Percentiles rank a stretch among this genome's conserved stretches.
Conservation (phyloP, 1,284 basidiomycete species). For the Macrocybe sp. region DNA sequence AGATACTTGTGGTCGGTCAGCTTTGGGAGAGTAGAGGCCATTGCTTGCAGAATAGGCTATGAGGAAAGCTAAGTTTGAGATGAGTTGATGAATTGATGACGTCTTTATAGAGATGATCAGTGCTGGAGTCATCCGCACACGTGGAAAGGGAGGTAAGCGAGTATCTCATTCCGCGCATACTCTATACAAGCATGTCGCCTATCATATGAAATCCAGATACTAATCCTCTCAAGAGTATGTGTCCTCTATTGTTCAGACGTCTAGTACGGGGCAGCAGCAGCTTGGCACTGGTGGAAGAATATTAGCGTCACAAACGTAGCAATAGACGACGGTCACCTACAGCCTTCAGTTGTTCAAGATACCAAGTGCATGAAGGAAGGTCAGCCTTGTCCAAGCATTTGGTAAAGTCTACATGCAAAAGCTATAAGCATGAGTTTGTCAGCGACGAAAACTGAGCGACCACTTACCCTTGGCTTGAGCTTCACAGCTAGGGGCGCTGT, state of each 20-base stretch:
- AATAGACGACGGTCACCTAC: slow-evolving; percentile 38
- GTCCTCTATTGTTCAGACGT: neutral
- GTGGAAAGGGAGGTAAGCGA: too few relatives aligned
- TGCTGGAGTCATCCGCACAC: too few relatives aligned
- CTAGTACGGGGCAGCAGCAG: slow-evolving; percentile 65
- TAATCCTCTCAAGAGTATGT: neutral
- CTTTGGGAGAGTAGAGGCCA: slow-evolving; percentile 1
- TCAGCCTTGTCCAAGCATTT: slow-evolving; percentile 76
- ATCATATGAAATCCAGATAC: too few relatives aligned
- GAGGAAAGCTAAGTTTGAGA: too few relatives aligned
- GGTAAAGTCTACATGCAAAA: slow-evolving; percentile 55
- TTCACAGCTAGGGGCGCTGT: slow-evolving; percentile 50
- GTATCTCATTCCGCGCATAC: too few relatives aligned
- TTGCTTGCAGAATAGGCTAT: too few relatives aligned
- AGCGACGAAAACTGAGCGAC: slow-evolving; percentile 2
- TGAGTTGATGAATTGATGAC: too few relatives aligned
- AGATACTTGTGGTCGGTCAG: slow-evolving; percentile 46
- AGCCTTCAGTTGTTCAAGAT: slow-evolving; percentile 79
- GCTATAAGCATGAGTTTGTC: slow-evolving; percentile 3
- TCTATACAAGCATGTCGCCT: too few relatives aligned
- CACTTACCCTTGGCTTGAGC: slow-evolving; percentile 65
- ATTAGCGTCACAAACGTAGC: slow-evolving; percentile 6
- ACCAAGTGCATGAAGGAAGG: slow-evolving; percentile 74
- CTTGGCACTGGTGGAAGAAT: slow-evolving; percentile 55
- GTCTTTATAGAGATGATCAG: too few relatives aligned